Evolutionary conservation across 768 basidiomycete species (phyloP).

Genomic region (Clathrus columnatus): DNA sequence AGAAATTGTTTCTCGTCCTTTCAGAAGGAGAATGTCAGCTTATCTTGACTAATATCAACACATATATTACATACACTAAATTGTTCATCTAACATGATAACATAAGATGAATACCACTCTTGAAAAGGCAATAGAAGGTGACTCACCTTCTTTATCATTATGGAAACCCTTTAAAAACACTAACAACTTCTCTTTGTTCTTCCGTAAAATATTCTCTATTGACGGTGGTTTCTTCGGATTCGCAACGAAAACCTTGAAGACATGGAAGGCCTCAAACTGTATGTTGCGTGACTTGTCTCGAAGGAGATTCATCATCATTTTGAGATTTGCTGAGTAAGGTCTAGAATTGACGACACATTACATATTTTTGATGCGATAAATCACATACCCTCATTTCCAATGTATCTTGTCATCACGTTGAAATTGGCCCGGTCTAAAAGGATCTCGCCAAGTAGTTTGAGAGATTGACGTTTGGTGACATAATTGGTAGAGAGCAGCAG

Average conservation of each 20-base stretch:
- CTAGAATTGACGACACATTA: background rate
- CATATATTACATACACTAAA: slow-evolving; percentile 56
- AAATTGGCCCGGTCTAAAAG: slow-evolving; percentile 96
- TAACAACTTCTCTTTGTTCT: slow-evolving; percentile 93
- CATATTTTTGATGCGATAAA: background rate
- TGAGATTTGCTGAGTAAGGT: slow-evolving; percentile 57
- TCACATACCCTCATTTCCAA: slow-evolving; percentile 58
- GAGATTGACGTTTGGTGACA: slow-evolving; percentile 98
- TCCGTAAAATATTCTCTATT: slow-evolving; percentile 79
- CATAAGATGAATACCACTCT: background rate
- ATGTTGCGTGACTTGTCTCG: slow-evolving; percentile 99
- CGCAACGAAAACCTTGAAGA: slow-evolving; percentile 99
- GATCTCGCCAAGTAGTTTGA: slow-evolving; percentile 97
- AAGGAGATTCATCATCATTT: slow-evolving; percentile 99
- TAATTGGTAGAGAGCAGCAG: slow-evolving; percentile 93
- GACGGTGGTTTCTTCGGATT: slow-evolving; percentile 98
- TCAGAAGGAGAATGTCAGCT: slow-evolving; percentile 3
- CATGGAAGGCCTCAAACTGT: slow-evolving; percentile 99
- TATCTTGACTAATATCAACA: background rate
- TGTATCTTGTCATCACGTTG: slow-evolving; percentile 97
- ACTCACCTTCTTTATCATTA: slow-evolving; percentile 91
- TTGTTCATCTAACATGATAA: slow-evolving; percentile 65
- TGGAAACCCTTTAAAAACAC: slow-evolving; percentile 89
- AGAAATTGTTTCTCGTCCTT: slow-evolving; percentile 94
- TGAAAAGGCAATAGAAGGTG: background rate